Evolutionary conservation across 306 rosid species (phyloP).

Genomic region (Prunus davidiana): DNA sequence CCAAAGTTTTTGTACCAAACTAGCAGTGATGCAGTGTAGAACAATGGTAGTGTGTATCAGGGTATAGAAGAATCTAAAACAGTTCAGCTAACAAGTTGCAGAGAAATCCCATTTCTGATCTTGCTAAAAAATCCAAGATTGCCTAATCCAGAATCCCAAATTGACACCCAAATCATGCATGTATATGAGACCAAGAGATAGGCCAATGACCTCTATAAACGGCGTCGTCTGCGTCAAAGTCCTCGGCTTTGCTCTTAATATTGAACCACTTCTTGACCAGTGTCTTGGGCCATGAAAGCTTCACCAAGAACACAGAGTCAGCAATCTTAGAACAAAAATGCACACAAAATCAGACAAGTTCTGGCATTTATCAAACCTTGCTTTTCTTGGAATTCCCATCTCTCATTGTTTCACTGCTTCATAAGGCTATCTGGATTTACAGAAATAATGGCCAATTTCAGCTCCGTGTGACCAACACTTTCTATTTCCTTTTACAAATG

Average conservation of each 20-base stretch:
- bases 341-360: conserved; percentile 19
- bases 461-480: conserved; percentile 1
- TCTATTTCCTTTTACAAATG: background rate
- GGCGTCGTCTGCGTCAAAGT: conserved; percentile 85
- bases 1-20: conserved; percentile 18
- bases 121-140: conserved; percentile 23
- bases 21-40: conserved; percentile 29
- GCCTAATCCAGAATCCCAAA: conserved; percentile 26
- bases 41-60: conserved; percentile 16
- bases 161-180: conserved; percentile 27
- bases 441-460: conserved; percentile 21
- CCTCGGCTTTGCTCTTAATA: conserved; percentile 81
- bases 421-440: conserved; percentile 43
- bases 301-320: conserved; percentile 39
- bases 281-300: conserved; percentile 98
- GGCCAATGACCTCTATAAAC: conserved; percentile 55
- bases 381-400: conserved; percentile 92
- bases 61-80: conserved; percentile 16
- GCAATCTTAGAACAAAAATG: conserved; percentile 26
- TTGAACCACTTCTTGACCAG: conserved; percentile 99
- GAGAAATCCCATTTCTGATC: conserved; percentile 19
- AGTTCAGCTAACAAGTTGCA: background rate
- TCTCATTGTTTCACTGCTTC: conserved; percentile 91
- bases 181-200: conserved; percentile 21
- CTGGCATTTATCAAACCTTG: conserved; percentile 71